phyloP scores from a whole-genome alignment of 2,329 filamentous ascomycete species.

The Fonsecaea multimorphosa region DNA sequence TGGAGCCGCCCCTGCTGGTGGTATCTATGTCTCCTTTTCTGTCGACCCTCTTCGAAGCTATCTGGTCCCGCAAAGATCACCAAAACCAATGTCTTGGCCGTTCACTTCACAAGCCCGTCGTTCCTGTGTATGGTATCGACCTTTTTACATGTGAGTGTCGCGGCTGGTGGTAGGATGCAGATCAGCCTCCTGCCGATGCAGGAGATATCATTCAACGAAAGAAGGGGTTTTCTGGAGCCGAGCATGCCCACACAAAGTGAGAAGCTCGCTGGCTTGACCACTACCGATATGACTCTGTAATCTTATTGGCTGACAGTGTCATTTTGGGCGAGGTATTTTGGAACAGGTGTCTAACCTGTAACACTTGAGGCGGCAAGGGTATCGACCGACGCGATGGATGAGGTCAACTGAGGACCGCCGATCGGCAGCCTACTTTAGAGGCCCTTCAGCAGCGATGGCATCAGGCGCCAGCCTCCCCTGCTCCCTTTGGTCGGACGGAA shows the following conservation, averaged over 20 bases:
- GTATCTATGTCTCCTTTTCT: neutral
- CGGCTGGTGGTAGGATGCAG: neutral
- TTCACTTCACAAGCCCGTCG: neutral
- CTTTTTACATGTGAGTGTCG: neutral
- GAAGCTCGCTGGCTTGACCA: neutral
- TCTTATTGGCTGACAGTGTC: neutral
- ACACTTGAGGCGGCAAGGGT: neutral
- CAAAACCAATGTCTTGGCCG: neutral
- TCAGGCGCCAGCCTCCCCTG: neutral
- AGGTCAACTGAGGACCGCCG: neutral
- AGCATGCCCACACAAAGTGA: neutral
- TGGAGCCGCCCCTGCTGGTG: neutral
- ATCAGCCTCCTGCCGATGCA: neutral
- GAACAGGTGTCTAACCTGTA: neutral
- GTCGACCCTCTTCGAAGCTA: neutral
- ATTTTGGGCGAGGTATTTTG: neutral
- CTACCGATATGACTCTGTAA: neutral
- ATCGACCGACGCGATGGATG: neutral
- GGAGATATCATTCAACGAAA: neutral
- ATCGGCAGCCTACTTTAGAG: neutral
- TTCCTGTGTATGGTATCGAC: neutral
- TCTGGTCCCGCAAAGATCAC: neutral
- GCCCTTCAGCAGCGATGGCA: neutral
- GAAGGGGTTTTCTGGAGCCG: neutral
- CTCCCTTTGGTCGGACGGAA: neutral